Evolutionary conservation across 1,139 yeast species (phyloP), one percentile per base, ranked within the genome.

Genomic region (Magnusiomyces sp.): DNA sequence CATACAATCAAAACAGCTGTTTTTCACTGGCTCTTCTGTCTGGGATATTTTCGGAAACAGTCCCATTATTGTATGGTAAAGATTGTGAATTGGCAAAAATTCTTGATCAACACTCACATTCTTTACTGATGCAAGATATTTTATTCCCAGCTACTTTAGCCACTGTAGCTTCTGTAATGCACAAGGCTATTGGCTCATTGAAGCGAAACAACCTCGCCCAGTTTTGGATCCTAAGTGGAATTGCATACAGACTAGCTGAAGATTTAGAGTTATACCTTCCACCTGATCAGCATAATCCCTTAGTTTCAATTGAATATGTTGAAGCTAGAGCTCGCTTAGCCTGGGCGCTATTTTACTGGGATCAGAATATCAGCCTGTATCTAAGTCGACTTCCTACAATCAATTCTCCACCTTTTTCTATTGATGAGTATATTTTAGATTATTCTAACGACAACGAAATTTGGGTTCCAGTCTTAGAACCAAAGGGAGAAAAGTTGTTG

Each of bases 301-400:
- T 38, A 7, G 17, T 51, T 11, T 27, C 51, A 5, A 43, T 51
- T 40, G 46, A 43, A 33, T 39, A 48, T 20, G 49, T 49, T 16
- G 54, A 51, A 20, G 45, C 49, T n/a, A 37, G 51, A 14, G 46
- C 40, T n/a, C 43, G 54, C 33, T 23, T 49, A 1, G 50, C 48
- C 2, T 48, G 51, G 51, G 49, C 54, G 29, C 23, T 45, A 3
- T 51, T 51, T 45, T 44, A 46, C 20, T 51, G 54, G 54, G 54
- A 51, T 33, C 49, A 51, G 14, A 46, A 36, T 9, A 44, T 51
- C 36, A 51, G 54, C 23, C 41, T 48, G 7, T 51, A 48, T 19
- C 34, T 48, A 5, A 50, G 51, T 2, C 45, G 54, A 32, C 50
- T 51, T 11, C 54, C 54, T 4, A 46, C 46, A 20, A 40, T 51